Evolutionary conservation across 2,329 filamentous ascomycete species (phyloP).

Genomic region (Biscogniauxia mediterranea): DNA sequence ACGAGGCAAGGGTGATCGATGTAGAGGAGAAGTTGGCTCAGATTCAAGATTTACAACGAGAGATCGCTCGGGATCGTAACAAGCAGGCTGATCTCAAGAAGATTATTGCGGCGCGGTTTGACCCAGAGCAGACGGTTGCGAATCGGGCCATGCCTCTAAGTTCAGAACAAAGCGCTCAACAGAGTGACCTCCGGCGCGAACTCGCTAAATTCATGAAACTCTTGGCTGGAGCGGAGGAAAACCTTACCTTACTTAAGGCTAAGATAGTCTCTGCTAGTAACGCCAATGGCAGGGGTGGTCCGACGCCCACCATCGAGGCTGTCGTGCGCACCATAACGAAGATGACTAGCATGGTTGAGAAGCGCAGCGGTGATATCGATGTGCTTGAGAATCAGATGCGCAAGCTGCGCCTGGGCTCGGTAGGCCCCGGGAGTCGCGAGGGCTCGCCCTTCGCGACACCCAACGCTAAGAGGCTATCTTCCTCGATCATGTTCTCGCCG

Average conservation of each 20-base stretch:
- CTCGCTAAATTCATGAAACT: conserved; percentile 72
- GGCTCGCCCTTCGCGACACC: conserved; percentile 42
- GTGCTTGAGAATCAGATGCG: conserved; percentile 85
- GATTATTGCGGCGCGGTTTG: conserved; percentile 66
- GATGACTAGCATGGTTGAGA: conserved; percentile 90
- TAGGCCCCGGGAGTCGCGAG: conserved; percentile 42
- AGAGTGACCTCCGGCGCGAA: conserved; percentile 77
- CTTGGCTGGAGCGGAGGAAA: conserved; percentile 77
- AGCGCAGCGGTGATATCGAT: conserved; percentile 86
- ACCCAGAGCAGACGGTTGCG: conserved; percentile 64
- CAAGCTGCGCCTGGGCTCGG: conserved; percentile 58
- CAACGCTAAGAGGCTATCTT: conserved; percentile 24
- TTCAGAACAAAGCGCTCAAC: conserved; percentile 78
- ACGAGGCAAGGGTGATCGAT: conserved; percentile 66
- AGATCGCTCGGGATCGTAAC: conserved; percentile 68
- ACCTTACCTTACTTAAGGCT: conserved; percentile 73
- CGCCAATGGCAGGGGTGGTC: conserved; percentile 43
- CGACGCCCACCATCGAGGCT: conserved; percentile 78
- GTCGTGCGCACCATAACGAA: conserved; percentile 88
- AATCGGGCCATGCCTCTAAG: conserved; percentile 73
- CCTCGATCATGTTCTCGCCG: conserved; percentile 35
- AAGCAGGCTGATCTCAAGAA: conserved; percentile 78
- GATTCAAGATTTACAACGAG: conserved; percentile 66
- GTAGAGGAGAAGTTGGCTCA: conserved; percentile 66
- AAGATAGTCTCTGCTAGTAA: conserved; percentile 63